Conservation (phyloP, 192 early-diverging fungal species). For the Mortierella hygrophila region DNA sequence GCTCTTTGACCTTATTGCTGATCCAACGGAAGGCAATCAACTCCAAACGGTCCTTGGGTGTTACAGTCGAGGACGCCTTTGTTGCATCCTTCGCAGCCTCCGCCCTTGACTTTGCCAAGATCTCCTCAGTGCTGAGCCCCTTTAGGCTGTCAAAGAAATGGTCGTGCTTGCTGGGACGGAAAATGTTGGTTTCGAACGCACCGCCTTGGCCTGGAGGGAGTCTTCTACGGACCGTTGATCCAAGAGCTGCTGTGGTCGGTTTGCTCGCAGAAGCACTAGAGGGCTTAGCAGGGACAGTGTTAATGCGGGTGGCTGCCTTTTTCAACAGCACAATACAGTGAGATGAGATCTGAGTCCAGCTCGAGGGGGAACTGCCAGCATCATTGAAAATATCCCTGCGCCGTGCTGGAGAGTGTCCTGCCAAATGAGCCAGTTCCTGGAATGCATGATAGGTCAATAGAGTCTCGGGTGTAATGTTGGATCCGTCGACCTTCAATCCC, state of each 20-base stretch:
- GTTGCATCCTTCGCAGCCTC: constrained; percentile 18
- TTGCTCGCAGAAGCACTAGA: not conserved
- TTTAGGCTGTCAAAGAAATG: constrained; percentile 45
- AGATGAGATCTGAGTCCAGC: constrained; percentile 39
- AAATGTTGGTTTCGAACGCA: constrained; percentile 43
- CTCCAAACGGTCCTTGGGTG: constrained; percentile 34
- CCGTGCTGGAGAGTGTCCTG: constrained; percentile 13
- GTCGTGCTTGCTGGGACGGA: constrained; percentile 34
- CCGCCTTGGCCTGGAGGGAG: constrained; percentile 42
- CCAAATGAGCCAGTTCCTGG: constrained; percentile 39
- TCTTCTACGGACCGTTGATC: constrained; percentile 17
- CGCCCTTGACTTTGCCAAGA: constrained; percentile 24
- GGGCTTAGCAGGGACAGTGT: constrained; percentile 7
- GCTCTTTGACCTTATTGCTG: constrained; percentile 26
- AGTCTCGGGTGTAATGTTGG: constrained; percentile 19
- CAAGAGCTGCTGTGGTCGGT: not conserved
- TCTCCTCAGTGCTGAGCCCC: constrained; percentile 47
- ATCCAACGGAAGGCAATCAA: constrained; percentile 45
- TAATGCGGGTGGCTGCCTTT: constrained; percentile 23
- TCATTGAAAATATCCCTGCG: constrained; percentile 39
- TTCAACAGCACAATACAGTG: constrained; percentile 28
- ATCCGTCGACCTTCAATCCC: constrained; percentile 39
- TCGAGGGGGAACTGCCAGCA: constrained; percentile 22
- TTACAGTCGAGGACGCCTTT: not conserved
- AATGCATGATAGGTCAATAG: constrained; percentile 49